Conservation (phyloP, 1,284 basidiomycete species). For the Naganishia liquefaciens region DNA sequence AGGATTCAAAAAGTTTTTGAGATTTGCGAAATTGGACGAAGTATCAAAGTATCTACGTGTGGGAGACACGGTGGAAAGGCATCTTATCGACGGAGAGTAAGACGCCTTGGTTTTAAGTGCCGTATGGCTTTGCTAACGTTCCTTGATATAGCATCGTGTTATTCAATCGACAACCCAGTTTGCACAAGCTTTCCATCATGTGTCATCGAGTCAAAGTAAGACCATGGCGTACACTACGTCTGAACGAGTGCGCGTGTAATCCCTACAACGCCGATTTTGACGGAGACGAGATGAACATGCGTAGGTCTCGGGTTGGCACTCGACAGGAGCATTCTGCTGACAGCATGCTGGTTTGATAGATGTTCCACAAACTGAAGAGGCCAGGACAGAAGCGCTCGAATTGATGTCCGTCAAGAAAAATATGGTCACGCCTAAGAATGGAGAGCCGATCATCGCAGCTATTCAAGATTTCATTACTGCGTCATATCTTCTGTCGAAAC, state of each 20-base stretch:
- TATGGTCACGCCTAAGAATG: constrained; percentile 93
- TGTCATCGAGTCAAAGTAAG: constrained; percentile 95
- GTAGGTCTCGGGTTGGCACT: constrained; percentile 56
- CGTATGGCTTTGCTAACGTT: not conserved
- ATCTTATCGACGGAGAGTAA: constrained; percentile 89
- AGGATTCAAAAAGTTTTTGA: constrained; percentile 78
- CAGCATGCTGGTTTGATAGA: constrained; percentile 59
- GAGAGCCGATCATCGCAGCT: constrained; percentile 97
- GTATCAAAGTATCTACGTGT: constrained; percentile 49
- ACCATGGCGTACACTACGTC: constrained; percentile 94
- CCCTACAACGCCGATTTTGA: constrained; percentile 99
- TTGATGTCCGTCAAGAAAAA: constrained; percentile 99
- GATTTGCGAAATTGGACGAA: constrained; percentile 82
- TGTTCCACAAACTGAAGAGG: constrained; percentile 98
- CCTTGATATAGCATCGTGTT: constrained; percentile 68
- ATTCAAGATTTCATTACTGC: constrained; percentile 99
- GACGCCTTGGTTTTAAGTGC: constrained; percentile 29
- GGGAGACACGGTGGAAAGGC: constrained; percentile 57
- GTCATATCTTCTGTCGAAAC: constrained; percentile 88
- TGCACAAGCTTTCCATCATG: constrained; percentile 99
- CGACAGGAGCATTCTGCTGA: not conserved
- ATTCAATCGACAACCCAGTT: constrained; percentile 97
- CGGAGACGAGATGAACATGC: constrained; percentile 99
- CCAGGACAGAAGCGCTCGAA: constrained; percentile 93
- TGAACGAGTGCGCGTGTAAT: constrained; percentile 99